phyloP scores from a whole-genome alignment of 1,284 basidiomycete genomes.

The Psilocybe mexicana region DNA sequence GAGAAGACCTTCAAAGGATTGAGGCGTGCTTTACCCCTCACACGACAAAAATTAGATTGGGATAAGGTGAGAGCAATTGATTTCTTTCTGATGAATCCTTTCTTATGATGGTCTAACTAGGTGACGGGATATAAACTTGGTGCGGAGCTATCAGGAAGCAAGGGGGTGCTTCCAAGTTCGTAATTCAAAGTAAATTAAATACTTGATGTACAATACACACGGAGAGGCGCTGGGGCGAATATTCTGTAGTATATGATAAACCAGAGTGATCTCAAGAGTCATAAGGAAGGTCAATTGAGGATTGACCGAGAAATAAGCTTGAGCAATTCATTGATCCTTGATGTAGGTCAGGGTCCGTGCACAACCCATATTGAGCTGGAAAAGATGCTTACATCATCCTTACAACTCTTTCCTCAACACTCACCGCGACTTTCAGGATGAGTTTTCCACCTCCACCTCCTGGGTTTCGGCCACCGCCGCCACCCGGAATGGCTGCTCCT shows the following conservation, averaged over 20 bases:
- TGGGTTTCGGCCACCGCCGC: conserved; percentile 60
- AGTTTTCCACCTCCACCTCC: conserved; percentile 58
- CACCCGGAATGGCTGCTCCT: conserved; percentile 62
- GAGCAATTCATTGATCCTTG: background rate
- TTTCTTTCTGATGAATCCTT: background rate
- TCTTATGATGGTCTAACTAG: conserved; percentile 35
- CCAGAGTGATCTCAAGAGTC: background rate
- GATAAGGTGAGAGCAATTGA: conserved; percentile 66
- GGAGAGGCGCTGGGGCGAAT: no score
- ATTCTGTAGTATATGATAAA: no score
- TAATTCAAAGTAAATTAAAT: conserved; percentile 11
- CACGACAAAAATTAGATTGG: conserved; percentile 94
- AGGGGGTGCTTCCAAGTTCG: conserved; percentile 55
- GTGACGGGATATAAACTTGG: conserved; percentile 86
- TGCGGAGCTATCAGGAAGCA: conserved; percentile 75
- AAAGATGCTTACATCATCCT: conserved; percentile 37
- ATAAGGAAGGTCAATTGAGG: background rate
- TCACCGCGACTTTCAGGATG: conserved; percentile 37
- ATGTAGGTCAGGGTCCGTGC: conserved; percentile 34
- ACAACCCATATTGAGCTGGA: conserved; percentile 20
- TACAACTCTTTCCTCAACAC: conserved; percentile 34
- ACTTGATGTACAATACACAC: no score
- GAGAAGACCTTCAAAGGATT: conserved; percentile 92
- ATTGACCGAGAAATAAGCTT: no score
- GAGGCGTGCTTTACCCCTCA: conserved; percentile 85